Evolutionary conservation across 2,329 filamentous ascomycete species (phyloP), one percentile per base, ranked within the genome.

Genomic region (Pestalotiopsis sp.): DNA sequence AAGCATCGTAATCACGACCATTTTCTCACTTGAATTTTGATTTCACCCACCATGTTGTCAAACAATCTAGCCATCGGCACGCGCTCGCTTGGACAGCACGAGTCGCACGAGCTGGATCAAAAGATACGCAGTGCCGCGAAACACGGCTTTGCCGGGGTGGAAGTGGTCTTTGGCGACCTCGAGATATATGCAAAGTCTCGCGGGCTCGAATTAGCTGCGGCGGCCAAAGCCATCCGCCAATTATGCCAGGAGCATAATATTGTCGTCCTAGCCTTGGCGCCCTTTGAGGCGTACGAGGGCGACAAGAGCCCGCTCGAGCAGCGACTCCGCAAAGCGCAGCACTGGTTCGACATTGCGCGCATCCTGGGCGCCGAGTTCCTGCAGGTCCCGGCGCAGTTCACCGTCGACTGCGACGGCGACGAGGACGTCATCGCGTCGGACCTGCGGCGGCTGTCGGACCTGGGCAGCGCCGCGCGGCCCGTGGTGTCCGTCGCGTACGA

Each of bases 231-330:
- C 25, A 59, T 59, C 1, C 57, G 57, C 23, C 20, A 59, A 23
- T 23, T 59, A 3, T 59, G 57, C 14, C 74, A 73, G 77, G 23
- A 75, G 70, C 9, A 72, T 65, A 7, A 75, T 69, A 9, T 73
- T 67, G 0, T 69, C 67, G 2, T 59, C 57, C 6, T 59, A 12
- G n/a, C 57, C 9, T 17, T 59, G 25, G 57, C 57, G 2, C 57
- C 57, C n/a, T 27, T 59, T 59, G 57, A 59, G 23, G 17, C 9
- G 5, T 59, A 25, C 14, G 57, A 59, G 27, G 57, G 57, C 13
- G 57, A 59, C 57, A 59, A 59, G 25, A 27, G 23, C 23, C 57
- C 20, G 11, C 57, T 59, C 23, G 23, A 27, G 4, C 25, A 59
- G 25, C 11, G 57, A 23, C 57, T 59, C 20, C 23, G 27, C 6